A percentile compares a stretch with the other conserved stretches of the same genome.
Evolutionary conservation across 202 grass and related monocot genomes (phyloP).

Genomic region (Saccharum hybrid): DNA sequence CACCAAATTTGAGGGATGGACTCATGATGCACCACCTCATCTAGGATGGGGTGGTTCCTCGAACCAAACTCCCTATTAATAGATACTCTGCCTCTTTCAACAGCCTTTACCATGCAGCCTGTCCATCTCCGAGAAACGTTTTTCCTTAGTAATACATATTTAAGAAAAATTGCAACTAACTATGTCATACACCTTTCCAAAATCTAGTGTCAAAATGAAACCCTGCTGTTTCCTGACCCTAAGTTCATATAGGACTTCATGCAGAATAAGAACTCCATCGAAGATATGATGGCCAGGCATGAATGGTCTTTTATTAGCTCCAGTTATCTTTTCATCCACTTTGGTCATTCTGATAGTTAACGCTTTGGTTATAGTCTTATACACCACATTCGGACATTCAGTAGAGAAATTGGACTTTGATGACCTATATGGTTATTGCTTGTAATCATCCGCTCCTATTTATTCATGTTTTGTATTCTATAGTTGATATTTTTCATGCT

Average conservation of each 20-base stretch:
- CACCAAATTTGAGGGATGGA: not conserved
- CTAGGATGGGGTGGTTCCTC: not conserved
- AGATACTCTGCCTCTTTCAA: not conserved
- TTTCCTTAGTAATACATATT: not conserved
- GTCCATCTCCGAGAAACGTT: not conserved
- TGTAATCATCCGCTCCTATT: not conserved
- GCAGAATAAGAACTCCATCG: not conserved
- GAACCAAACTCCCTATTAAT: not conserved
- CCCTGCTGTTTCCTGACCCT: not conserved
- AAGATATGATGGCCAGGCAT: not conserved
- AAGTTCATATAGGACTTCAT: not conserved
- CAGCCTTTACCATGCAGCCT: not conserved
- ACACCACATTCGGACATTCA: not conserved
- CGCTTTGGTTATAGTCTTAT: not conserved
- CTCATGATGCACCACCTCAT: not conserved
- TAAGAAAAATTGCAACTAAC: not conserved
- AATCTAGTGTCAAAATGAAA: not conserved
- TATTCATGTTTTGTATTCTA: not conserved
- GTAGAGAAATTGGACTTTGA: not conserved
- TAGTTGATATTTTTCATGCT: not conserved
- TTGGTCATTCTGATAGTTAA: not conserved
- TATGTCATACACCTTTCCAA: not conserved
- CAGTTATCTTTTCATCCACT: not conserved
- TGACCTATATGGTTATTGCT: conserved; percentile 3
- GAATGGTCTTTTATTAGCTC: not conserved